A percentile compares a stretch with the other conserved stretches of the same genome.
These are phyloP conservation scores for Pleurotus djamor DNA, from an alignment of 768 basidiomycete genomes.

Conservation along the genomic window DNA sequence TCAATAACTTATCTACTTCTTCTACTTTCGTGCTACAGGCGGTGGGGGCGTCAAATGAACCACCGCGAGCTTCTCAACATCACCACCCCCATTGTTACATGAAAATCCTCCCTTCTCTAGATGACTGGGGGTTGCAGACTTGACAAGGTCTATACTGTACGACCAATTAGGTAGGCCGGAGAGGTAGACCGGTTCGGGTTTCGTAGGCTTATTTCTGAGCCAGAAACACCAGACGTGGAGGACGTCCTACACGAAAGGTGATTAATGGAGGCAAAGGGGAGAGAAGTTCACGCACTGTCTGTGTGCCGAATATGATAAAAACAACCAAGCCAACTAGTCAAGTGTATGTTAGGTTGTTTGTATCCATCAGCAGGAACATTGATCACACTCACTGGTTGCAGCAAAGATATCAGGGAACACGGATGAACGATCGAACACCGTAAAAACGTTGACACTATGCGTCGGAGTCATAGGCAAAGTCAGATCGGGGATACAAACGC, in stretches of 20 bases:
- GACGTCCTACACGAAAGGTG: slow-evolving; percentile 22
- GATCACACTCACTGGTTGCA: slow-evolving; percentile 23
- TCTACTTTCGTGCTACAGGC: not conserved
- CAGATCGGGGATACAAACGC: not conserved
- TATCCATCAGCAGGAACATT: no score
- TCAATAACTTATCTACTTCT: not conserved
- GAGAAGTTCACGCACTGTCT: slow-evolving; percentile 20
- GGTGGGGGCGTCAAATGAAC: slow-evolving; percentile 1
- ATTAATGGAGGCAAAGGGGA: not conserved
- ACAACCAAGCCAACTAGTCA: slow-evolving; percentile 28
- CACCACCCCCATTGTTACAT: not conserved
- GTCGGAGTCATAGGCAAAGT: not conserved
- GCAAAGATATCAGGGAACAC: slow-evolving; percentile 26
- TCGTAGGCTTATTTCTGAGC: slow-evolving; percentile 9
- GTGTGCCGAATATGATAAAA: slow-evolving; percentile 34
- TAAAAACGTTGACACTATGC: slow-evolving; percentile 25
- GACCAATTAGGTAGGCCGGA: slow-evolving; percentile 1
- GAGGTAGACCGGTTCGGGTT: slow-evolving; percentile 1
- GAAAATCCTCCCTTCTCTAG: not conserved
- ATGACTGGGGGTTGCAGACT: not conserved
- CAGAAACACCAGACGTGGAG: slow-evolving; percentile 32
- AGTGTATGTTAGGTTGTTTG: not conserved
- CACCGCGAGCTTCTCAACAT: not conserved
- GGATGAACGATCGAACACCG: slow-evolving; percentile 17
- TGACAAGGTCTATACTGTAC: slow-evolving; percentile 1